A percentile compares a stretch with the other conserved stretches of the same genome.
phyloP scores from a whole-genome alignment of 1,284 basidiomycete species.

The Chalciporus sp. region DNA sequence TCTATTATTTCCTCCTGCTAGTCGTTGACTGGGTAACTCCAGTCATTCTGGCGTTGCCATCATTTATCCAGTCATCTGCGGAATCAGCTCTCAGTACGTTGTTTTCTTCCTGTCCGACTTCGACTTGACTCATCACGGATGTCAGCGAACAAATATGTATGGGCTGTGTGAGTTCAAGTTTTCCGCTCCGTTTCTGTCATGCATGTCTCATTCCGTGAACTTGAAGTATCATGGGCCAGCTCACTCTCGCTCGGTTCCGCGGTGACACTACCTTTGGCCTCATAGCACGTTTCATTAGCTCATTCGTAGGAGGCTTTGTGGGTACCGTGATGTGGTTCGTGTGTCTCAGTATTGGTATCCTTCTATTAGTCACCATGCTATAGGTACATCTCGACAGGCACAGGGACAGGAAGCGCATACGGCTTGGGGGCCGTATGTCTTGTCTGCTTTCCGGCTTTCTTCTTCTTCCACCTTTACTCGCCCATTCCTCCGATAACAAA shows the following conservation, averaged over 20 bases:
- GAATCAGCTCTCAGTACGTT: constrained; percentile 60
- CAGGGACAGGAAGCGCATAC: constrained; percentile 68
- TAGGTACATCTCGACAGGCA: constrained; percentile 76
- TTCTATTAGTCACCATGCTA: background rate
- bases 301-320: constrained; percentile 69
- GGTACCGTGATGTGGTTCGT: constrained; percentile 74
- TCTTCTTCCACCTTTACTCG: constrained; percentile 71
- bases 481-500: constrained; percentile 74
- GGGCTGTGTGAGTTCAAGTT: constrained; percentile 49
- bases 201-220: constrained; percentile 36
- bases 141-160: constrained; percentile 55
- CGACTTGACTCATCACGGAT: constrained; percentile 1
- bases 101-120: background rate
- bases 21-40: background rate
- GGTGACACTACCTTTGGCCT: constrained; percentile 79
- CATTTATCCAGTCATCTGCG: constrained; percentile 55
- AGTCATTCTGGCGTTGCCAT: constrained; percentile 66
- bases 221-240: constrained; percentile 73
- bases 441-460: constrained; percentile 73
- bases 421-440: constrained; percentile 73
- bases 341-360: background rate
- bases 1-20: background rate
- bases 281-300: constrained; percentile 62
- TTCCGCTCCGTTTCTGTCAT: background rate
- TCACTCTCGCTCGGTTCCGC: constrained; percentile 68